Evolutionary conservation across 2,329 filamentous ascomycete species (phyloP).

Genomic region (Botrytis deweyae): DNA sequence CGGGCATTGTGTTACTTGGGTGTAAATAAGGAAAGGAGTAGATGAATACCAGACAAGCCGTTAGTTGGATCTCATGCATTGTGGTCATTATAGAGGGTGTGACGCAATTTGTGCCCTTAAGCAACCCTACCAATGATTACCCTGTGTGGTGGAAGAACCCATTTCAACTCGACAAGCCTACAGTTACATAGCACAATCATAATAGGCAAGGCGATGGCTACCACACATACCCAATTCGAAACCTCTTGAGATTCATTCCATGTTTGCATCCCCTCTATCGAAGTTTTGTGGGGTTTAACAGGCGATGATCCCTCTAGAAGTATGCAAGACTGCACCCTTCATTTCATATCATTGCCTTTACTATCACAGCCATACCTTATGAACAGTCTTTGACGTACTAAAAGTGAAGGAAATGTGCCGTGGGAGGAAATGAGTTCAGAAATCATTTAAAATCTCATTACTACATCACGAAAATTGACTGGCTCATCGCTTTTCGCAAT

Average conservation of each 20-base stretch:
- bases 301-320: background rate
- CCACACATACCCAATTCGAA: background rate
- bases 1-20: conserved; percentile 21
- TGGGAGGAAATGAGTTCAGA: background rate
- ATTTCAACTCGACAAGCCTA: background rate
- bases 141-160: background rate
- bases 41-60: conserved; percentile 25
- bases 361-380: background rate
- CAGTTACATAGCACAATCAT: background rate
- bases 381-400: background rate
- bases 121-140: background rate
- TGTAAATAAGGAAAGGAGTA: conserved; percentile 38
- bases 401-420: background rate
- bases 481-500: conserved; percentile 8
- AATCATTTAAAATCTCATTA: background rate
- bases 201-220: background rate
- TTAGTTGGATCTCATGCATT: background rate
- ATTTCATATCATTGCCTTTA: background rate
- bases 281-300: background rate
- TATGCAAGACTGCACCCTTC: background rate
- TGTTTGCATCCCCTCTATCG: background rate
- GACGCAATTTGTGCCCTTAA: background rate
- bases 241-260: background rate
- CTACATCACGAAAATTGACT: background rate
- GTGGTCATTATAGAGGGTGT: conserved; percentile 9